phyloP scores from a whole-genome alignment of 2,329 filamentous ascomycete genomes.

The Arthrobotrys pseudoclavata region DNA sequence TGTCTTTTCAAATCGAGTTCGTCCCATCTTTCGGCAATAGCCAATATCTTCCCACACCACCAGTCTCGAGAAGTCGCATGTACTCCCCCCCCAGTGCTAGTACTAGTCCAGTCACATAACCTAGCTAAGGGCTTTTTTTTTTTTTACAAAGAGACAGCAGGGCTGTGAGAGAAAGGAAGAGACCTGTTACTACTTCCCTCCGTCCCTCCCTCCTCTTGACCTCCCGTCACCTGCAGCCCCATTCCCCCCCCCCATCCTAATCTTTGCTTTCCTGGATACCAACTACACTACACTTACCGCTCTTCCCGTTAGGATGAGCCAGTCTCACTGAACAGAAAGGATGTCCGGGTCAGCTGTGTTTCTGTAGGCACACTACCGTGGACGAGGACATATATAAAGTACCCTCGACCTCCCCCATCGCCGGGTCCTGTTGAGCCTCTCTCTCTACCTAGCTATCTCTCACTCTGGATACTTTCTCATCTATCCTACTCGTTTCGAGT shows the following conservation, averaged over 20 bases:
- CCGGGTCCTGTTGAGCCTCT: slow-evolving; percentile 51
- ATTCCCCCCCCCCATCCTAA: slow-evolving; percentile 15
- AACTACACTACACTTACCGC: slow-evolving; percentile 1
- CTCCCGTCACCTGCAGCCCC: slow-evolving; percentile 55
- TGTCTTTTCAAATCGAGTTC: slow-evolving; percentile 35
- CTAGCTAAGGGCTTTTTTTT: slow-evolving; percentile 17
- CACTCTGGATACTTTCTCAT: slow-evolving; percentile 26
- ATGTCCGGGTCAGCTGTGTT: slow-evolving; percentile 59
- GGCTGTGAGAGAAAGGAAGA: slow-evolving; percentile 1
- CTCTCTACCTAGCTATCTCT: neutral
- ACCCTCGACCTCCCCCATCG: slow-evolving; percentile 40
- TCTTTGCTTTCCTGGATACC: slow-evolving; percentile 17
- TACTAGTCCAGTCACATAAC: slow-evolving; percentile 1
- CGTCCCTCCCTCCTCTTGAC: slow-evolving; percentile 20
- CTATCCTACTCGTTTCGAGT: slow-evolving; percentile 40
- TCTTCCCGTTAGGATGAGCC: slow-evolving; percentile 56
- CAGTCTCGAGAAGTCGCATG: slow-evolving; percentile 2
- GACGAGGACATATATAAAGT: slow-evolving; percentile 56
- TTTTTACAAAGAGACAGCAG: neutral
- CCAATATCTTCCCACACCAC: slow-evolving; percentile 28
- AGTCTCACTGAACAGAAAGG: slow-evolving; percentile 56
- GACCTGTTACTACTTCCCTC: neutral
- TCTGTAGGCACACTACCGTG: slow-evolving; percentile 50
- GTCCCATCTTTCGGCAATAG: slow-evolving; percentile 56
- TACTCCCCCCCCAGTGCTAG: slow-evolving; percentile 9